Evolutionary conservation across 179 eudicot species (phyloP), one percentile per base, ranked within the genome.

Genomic region (Beta corolliflora): DNA sequence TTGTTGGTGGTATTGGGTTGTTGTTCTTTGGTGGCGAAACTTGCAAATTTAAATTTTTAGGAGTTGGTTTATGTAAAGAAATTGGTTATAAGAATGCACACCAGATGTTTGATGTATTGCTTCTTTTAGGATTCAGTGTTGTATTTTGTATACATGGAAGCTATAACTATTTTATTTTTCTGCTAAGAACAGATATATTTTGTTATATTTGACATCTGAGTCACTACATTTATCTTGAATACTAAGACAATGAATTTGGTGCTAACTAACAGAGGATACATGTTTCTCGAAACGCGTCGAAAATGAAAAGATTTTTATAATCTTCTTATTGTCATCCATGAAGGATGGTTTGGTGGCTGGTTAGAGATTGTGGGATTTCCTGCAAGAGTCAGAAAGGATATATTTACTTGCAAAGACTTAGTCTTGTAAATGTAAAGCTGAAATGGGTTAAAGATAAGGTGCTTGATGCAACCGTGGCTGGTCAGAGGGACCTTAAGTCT

Each of bases 361-460:
- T 87, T 9, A 72, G 61, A 66, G 71, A 80, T 14, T 71, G n/a
- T 76, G 60, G 73, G 63, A 29, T 59, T 54, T 78, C 63, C 41
- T 56, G 72, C 73, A 85, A 82, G 41, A 59, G 53, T 83, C 71
- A 45, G 21, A 80, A 66, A 15, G 82, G 84, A 68, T 91, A 79
- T 73, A 69, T 53, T 54, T 88, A 88, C 85, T 81, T 86, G 86
- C 96, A 92, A 77, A 91, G 72, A 75, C 79, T 75, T 75, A 71
- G 78, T 79, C 89, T 95, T 70, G 98, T 95, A 41, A 95, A 95
- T 59, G 86, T 92, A 52, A 93, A 90, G 89, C 86, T 93, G 67
- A 94, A 94, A 84, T 94, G 95, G 96, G 97, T 84, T 56, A 94
- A 94, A 83, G 97, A 94, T 80, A 79, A 74, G 73, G 88, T 79